These are phyloP conservation scores for Martiniozyma asiatica DNA, from an alignment of 1,139 yeast genomes.

Conservation along the genomic window DNA sequence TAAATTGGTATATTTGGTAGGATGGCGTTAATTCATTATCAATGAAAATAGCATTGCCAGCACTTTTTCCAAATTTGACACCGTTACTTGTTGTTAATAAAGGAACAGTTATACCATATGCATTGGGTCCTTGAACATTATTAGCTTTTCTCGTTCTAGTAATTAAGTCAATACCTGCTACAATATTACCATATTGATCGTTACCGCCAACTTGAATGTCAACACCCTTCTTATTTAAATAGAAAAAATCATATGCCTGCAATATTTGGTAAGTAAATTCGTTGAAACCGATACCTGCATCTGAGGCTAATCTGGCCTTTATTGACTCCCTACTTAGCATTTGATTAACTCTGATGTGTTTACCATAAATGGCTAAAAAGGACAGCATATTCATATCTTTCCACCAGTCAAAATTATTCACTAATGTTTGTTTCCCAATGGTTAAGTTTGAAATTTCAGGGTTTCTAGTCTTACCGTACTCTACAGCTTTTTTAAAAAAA, in stretches of 20 bases:
- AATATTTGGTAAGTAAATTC: slow-evolving; percentile 88
- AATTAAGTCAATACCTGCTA: slow-evolving; percentile 88
- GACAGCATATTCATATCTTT: slow-evolving; percentile 58
- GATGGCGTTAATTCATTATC: slow-evolving; percentile 64
- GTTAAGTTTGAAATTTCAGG: slow-evolving; percentile 29
- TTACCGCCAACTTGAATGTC: slow-evolving; percentile 87
- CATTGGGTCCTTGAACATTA: too few relatives aligned
- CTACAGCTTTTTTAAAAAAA: slow-evolving; percentile 54
- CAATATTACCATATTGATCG: slow-evolving; percentile 97
- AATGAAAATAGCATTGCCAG: slow-evolving; percentile 92
- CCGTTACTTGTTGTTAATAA: slow-evolving; percentile 81
- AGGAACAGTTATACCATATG: slow-evolving; percentile 87
- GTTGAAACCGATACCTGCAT: slow-evolving; percentile 77
- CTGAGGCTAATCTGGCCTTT: slow-evolving; percentile 55
- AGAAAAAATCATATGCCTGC: slow-evolving; percentile 92
- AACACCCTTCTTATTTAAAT: slow-evolving; percentile 52
- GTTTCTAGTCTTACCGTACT: slow-evolving; percentile 46
- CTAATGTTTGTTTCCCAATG: slow-evolving; percentile 22
- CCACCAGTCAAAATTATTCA: slow-evolving; percentile 84
- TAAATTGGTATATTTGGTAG: slow-evolving; percentile 76
- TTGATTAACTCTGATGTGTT: slow-evolving; percentile 66
- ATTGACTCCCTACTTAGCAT: slow-evolving; percentile 90
- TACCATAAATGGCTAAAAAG: slow-evolving; percentile 68
- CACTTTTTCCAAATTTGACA: slow-evolving; percentile 92
- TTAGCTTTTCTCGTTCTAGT: slow-evolving; percentile 35